phyloP scores from a whole-genome alignment of 2,329 filamentous ascomycete species.

The Waltergamsia citrina region DNA sequence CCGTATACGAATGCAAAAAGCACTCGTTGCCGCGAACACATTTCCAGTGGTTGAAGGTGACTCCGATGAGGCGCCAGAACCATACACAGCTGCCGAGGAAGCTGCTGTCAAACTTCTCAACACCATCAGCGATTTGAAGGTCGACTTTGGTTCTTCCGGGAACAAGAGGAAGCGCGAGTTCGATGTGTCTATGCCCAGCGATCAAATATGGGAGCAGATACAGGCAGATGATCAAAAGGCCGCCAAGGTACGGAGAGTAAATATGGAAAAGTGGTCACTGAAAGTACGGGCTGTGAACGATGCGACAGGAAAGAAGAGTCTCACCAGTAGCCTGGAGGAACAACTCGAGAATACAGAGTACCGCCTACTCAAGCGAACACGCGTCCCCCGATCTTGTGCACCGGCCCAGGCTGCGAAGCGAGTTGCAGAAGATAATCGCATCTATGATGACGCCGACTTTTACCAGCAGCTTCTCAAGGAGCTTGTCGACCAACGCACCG shows the following conservation, averaged over 20 bases:
- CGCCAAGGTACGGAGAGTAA: constrained; percentile 53
- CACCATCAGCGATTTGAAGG: constrained; percentile 62
- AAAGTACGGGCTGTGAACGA: constrained; percentile 48
- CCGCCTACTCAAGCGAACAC: constrained; percentile 59
- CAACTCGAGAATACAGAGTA: constrained; percentile 56
- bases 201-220: constrained; percentile 66
- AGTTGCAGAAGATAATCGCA: constrained; percentile 45
- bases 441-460: constrained; percentile 93
- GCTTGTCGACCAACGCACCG: constrained; percentile 79
- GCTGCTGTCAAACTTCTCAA: constrained; percentile 81
- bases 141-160: constrained; percentile 46
- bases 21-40: constrained; percentile 72
- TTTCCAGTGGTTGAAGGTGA: constrained; percentile 38
- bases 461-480: constrained; percentile 91
- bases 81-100: constrained; percentile 69
- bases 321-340: constrained; percentile 59
- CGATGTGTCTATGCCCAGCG: constrained; percentile 45
- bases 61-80: constrained; percentile 30
- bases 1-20: constrained; percentile 89
- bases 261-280: constrained; percentile 83
- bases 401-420: constrained; percentile 55
- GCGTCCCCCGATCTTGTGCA: constrained; percentile 66
- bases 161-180: constrained; percentile 52
- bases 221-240: constrained; percentile 52
- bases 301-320: constrained; percentile 23